phyloP scores from a whole-genome alignment of 202 grass and related monocot species.

The Musa balbisiana region DNA sequence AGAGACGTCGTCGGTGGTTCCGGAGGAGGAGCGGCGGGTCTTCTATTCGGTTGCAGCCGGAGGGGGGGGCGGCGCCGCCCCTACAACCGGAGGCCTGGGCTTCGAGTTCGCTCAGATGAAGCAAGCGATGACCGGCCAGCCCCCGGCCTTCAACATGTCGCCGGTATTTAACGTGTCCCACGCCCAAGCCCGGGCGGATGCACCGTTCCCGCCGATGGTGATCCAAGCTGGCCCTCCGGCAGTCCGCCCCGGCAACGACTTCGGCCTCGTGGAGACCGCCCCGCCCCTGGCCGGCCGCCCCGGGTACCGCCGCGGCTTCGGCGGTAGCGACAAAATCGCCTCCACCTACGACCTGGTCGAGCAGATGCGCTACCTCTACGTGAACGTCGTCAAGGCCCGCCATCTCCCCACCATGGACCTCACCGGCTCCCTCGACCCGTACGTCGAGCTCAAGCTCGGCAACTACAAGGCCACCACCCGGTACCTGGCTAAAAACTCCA shows the following conservation, averaged over 20 bases:
- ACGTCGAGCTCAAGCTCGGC: conserved; percentile 17
- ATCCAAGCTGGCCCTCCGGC: neutral
- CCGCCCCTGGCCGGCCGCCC: conserved; percentile 2
- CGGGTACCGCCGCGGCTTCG: neutral
- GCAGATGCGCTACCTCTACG: conserved; percentile 7
- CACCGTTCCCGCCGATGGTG: neutral
- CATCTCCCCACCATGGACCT: conserved; percentile 6
- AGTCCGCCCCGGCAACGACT: neutral
- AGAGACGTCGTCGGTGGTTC: neutral
- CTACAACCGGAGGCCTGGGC: neutral
- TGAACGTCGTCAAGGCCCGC: conserved; percentile 13
- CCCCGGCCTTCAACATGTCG: neutral
- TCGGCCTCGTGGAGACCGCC: neutral
- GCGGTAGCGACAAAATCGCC: neutral
- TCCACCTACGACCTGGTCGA: conserved; percentile 11
- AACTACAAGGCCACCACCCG: neutral
- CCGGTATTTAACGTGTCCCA: neutral
- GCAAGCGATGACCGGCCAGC: neutral
- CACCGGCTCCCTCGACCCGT: conserved; percentile 15
- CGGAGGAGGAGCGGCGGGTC: neutral
- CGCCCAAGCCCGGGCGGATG: neutral
- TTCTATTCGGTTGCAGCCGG: neutral
- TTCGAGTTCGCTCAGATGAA: neutral
- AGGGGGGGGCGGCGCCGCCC: neutral
- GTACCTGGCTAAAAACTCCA: conserved; percentile 1